phyloP scores from a whole-genome alignment of 2,329 filamentous ascomycete genomes.

The Dothistroma pini region DNA sequence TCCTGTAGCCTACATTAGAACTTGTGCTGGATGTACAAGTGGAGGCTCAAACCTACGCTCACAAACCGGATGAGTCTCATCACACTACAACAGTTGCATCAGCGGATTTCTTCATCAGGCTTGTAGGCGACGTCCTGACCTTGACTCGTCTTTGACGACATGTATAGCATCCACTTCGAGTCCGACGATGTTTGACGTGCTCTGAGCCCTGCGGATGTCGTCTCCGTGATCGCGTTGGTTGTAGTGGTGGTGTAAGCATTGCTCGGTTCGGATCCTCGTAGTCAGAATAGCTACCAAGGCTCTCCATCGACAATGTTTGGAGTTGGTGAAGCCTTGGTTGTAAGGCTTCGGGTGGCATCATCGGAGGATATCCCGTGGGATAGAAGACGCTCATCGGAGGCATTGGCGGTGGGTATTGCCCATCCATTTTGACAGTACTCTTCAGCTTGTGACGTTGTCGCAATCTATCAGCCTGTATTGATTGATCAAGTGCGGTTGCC shows the following conservation, averaged over 20 bases:
- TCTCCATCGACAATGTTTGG: constrained; percentile 34
- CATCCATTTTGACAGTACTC: constrained; percentile 26
- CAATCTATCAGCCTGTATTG: constrained; percentile 20
- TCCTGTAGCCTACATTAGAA: constrained; percentile 47
- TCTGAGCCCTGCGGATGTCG: constrained; percentile 46
- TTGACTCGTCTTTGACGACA: constrained; percentile 86
- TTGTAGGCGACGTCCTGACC: constrained; percentile 37
- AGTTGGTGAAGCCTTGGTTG: constrained; percentile 31
- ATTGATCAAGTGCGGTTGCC: constrained; percentile 10
- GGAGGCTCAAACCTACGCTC: constrained; percentile 54
- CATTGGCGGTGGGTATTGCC: constrained; percentile 30
- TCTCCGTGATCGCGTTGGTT: constrained; percentile 27
- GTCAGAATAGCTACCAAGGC: constrained; percentile 32
- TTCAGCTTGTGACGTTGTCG: constrained; percentile 5
- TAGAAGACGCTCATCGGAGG: constrained; percentile 31
- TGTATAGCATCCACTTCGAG: constrained; percentile 89
- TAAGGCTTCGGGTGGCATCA: constrained; percentile 29
- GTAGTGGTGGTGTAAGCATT: constrained; percentile 27
- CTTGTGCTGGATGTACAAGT: not conserved
- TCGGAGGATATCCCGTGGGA: constrained; percentile 28
- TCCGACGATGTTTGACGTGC: constrained; percentile 87
- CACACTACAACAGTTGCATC: constrained; percentile 59
- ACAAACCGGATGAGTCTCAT: constrained; percentile 82
- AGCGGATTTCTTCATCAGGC: constrained; percentile 11
- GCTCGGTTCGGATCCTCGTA: constrained; percentile 30